Conservation (phyloP, 2,329 filamentous ascomycete genomes). For the Nemania bipapillata region DNA sequence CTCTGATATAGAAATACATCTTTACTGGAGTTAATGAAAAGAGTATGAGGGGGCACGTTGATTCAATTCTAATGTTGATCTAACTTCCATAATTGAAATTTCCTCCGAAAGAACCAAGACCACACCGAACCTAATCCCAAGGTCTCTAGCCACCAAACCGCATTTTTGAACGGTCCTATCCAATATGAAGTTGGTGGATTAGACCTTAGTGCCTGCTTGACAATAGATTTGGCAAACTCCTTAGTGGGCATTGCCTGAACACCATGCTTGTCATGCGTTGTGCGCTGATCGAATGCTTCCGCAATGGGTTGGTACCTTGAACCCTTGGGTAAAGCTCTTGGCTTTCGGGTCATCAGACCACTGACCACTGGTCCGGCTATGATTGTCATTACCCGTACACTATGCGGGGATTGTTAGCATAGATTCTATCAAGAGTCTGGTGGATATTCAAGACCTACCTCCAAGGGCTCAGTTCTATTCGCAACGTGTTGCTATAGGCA, state of each 20-base stretch:
- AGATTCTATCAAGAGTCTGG: background rate
- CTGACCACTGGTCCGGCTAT: constrained; percentile 35
- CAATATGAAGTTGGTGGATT: constrained; percentile 28
- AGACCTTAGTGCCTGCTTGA: constrained; percentile 24
- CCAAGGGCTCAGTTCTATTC: constrained; percentile 36
- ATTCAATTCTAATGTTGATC: constrained; percentile 13
- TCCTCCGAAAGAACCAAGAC: constrained; percentile 35
- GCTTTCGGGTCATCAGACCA: constrained; percentile 31
- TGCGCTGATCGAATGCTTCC: constrained; percentile 33
- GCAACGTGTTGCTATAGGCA: constrained; percentile 33
- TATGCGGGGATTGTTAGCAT: background rate
- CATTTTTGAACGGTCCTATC: constrained; percentile 32
- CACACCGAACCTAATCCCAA: constrained; percentile 28
- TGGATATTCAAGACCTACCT: constrained; percentile 18
- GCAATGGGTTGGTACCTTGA: constrained; percentile 34
- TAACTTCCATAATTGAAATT: constrained; percentile 40
- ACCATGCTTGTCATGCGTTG: constrained; percentile 31
- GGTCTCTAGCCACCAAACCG: constrained; percentile 36
- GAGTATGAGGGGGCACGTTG: no score
- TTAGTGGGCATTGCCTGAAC: constrained; percentile 31
- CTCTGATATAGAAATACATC: no score
- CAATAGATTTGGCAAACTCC: constrained; percentile 31
- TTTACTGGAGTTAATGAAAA: no score
- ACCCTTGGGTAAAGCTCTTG: constrained; percentile 23
- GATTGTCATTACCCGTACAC: constrained; percentile 32